Evolutionary conservation across 306 rosid species (phyloP), one percentile per base, ranked within the genome.

Genomic region (Nissolia schottii): DNA sequence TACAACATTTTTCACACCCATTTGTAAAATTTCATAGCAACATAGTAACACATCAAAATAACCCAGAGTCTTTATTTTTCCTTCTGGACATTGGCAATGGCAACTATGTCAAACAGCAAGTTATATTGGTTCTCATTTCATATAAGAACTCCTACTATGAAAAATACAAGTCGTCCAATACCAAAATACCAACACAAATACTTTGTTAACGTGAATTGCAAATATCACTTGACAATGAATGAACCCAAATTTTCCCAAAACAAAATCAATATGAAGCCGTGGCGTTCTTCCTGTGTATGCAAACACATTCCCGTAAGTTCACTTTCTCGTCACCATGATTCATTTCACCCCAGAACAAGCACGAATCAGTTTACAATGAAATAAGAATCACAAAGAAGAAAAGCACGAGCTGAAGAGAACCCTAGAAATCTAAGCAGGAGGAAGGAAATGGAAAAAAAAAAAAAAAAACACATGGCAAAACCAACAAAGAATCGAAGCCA

Each of bases 351-450:
- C 28, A 77, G 34, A 50, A 38, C 31, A 25, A 38, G 48, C 27
- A 25, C 48, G 13, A 19, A 63, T 19, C 2, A 58, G 27, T 53
- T 41, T 15, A 24, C 20, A 66, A 66, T 3, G 37, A 62, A n/a
- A n/a, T n/a, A n/a, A n/a, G n/a, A n/a, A 20, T 19, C 28, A 16
- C 14, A 40, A 40, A 25, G 3, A 31, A 60, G 4, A 29, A 12
- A 23, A 61, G 1, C 16, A 3, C 15, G 8, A 32, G 13, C 13
- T 2, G 43, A 50, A 38, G 9, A 74, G 46, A 86, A 79, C 75
- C 91, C 87, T 86, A 86, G 84, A 82, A 80, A 75, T 46, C 71
- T 5, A 18, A 50, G 25, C 63, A 60, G 5, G 9, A 34, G 31
- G n/a, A n/a, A n/a, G n/a, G n/a, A n/a, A n/a, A n/a, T n/a, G n/a